A percentile compares a stretch with the other conserved stretches of the same genome.
Evolutionary conservation across 192 early-diverging fungal species (phyloP).

Genomic region (Mortierella antarctica): DNA sequence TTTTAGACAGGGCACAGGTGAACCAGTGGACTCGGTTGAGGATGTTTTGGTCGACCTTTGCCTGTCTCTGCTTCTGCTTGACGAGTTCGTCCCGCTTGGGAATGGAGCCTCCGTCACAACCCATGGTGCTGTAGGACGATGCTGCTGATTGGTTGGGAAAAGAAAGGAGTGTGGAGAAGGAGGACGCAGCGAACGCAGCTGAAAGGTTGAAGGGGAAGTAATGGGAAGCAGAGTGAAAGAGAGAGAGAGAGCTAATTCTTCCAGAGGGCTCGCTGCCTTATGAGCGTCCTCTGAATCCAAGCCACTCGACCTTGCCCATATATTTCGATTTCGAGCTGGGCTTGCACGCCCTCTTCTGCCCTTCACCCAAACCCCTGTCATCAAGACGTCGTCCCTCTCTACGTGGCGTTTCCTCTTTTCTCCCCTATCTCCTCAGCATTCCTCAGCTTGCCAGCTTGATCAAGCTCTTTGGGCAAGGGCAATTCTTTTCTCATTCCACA

Average conservation of each 20-base stretch:
- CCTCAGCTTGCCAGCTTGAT: no score
- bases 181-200: no score
- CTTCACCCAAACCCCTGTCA: background rate
- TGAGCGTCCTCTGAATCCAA: no score
- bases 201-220: no score
- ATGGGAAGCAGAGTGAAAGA: no score
- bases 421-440: background rate
- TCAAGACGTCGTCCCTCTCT: background rate
- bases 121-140: conserved; percentile 56
- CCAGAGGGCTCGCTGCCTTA: no score
- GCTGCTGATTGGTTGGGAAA: background rate
- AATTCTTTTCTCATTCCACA: background rate
- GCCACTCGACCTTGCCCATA: no score
- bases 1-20: conserved; percentile 85
- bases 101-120: conserved; percentile 92
- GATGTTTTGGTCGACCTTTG: conserved; percentile 73
- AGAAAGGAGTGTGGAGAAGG: no score
- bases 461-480: no score
- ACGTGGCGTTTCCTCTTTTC: background rate
- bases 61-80: conserved; percentile 77
- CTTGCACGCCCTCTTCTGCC: background rate
- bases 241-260: no score
- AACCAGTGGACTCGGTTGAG: conserved; percentile 74
- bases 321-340: no score
- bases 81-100: conserved; percentile 88